Conservation (phyloP, 1,284 basidiomycete species). For the Papiliotrema nemorosa region DNA sequence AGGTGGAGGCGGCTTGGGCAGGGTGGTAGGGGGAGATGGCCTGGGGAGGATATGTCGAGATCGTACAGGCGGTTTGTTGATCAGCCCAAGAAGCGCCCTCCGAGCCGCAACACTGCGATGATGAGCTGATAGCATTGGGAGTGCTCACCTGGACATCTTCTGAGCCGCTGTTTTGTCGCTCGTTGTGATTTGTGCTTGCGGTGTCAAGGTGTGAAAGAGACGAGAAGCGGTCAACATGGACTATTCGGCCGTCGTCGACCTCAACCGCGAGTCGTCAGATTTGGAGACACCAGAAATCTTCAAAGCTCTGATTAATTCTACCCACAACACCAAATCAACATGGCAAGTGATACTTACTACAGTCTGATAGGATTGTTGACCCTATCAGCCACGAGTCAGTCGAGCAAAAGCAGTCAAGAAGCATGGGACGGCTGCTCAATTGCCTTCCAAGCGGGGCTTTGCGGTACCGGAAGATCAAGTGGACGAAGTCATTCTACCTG, state of each 20-base stretch:
- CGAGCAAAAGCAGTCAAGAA: conserved; percentile 13
- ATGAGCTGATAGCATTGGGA: background rate
- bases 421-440: conserved; percentile 25
- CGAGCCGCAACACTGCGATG: background rate
- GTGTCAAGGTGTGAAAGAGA: background rate
- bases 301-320: background rate
- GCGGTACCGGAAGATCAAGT: conserved; percentile 9
- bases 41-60: conserved; percentile 3
- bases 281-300: no score
- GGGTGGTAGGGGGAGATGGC: conserved; percentile 4
- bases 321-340: background rate
- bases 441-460: conserved; percentile 20
- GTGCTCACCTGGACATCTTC: background rate
- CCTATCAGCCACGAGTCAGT: conserved; percentile 26
- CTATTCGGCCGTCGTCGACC: background rate
- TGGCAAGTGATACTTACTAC: background rate
- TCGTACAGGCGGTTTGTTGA: conserved; percentile 1
- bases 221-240: background rate
- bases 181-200: background rate
- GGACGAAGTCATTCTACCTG: conserved; percentile 18
- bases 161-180: background rate
- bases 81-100: background rate
- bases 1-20: no score
- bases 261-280: background rate
- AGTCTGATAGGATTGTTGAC: background rate